Conservation (phyloP, 306 rosid genomes). For the Cyclanthera cordifolia region DNA sequence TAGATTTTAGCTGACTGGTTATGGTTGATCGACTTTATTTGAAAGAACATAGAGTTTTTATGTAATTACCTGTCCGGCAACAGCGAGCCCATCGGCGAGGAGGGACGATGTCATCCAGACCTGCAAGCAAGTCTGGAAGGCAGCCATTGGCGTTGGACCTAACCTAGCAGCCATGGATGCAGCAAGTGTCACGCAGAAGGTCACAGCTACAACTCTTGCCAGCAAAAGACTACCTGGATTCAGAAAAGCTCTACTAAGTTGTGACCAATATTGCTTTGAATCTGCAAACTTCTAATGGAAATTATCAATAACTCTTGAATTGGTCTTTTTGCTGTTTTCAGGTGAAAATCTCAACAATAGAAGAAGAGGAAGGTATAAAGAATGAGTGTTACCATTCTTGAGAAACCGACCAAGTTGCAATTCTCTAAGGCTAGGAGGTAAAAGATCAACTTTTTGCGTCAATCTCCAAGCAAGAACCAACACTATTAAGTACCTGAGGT, state of each 20-base stretch:
- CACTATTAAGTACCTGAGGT: constrained; percentile 65
- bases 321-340: not conserved
- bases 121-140: constrained; percentile 84
- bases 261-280: not conserved
- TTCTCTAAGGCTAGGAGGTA: constrained; percentile 66
- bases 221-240: constrained; percentile 50
- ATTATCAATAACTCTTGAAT: not conserved
- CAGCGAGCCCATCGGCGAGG: constrained; percentile 86
- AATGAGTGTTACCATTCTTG: constrained; percentile 47
- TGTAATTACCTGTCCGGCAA: constrained; percentile 61
- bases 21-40: not conserved
- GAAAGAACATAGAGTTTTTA: not conserved
- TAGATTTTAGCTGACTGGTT: not conserved
- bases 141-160: constrained; percentile 90
- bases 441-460: constrained; percentile 48
- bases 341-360: not conserved
- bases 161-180: constrained; percentile 80
- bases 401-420: constrained; percentile 72
- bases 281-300: not conserved
- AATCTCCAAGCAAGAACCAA: constrained; percentile 40
- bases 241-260: not conserved
- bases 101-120: constrained; percentile 93
- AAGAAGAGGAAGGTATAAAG: not conserved
- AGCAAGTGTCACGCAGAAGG: constrained; percentile 84
- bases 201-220: constrained; percentile 80